Percentiles rank a stretch among this genome's conserved stretches.
Conservation (phyloP, 2,329 filamentous ascomycete species). For the Cercospora sp. region DNA sequence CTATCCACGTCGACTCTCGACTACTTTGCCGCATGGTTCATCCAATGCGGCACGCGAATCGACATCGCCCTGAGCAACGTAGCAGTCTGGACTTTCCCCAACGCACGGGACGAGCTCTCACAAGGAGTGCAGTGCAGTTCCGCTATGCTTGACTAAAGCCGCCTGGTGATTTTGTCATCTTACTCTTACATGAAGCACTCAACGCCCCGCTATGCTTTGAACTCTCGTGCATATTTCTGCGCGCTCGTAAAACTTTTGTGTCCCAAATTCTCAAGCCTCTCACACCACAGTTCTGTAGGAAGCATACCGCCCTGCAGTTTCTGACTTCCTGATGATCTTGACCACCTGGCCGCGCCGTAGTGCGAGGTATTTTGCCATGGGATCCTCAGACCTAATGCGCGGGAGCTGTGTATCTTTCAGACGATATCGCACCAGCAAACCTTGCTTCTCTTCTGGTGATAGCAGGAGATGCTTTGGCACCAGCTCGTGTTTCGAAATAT, state of each 20-base stretch:
- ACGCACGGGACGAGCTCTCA: not conserved
- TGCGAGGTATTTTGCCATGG: constrained; percentile 88
- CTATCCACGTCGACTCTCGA: not conserved
- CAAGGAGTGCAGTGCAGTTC: not conserved
- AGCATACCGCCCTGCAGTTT: constrained; percentile 94
- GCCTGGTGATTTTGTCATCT: not conserved
- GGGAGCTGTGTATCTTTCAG: constrained; percentile 97
- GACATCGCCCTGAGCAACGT: not conserved
- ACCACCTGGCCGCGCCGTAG: constrained; percentile 90
- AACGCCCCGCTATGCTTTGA: constrained; percentile 25
- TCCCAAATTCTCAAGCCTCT: constrained; percentile 8
- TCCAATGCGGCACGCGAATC: not conserved
- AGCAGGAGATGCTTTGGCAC: constrained; percentile 92
- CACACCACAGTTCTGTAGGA: constrained; percentile 75
- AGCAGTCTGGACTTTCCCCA: not conserved
- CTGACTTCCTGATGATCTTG: constrained; percentile 94
- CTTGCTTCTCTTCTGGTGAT: constrained; percentile 83
- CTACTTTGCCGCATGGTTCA: not conserved
- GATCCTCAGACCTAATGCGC: constrained; percentile 85
- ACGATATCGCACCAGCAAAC: constrained; percentile 83
- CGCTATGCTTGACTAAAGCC: not conserved
- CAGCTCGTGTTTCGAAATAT: constrained; percentile 96
- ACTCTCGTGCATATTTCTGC: constrained; percentile 11
- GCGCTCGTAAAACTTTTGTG: not conserved
- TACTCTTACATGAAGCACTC: constrained; percentile 14